Evolutionary conservation across 163 green algal species (phyloP).

Genomic region (Prototheca stagnorum): DNA sequence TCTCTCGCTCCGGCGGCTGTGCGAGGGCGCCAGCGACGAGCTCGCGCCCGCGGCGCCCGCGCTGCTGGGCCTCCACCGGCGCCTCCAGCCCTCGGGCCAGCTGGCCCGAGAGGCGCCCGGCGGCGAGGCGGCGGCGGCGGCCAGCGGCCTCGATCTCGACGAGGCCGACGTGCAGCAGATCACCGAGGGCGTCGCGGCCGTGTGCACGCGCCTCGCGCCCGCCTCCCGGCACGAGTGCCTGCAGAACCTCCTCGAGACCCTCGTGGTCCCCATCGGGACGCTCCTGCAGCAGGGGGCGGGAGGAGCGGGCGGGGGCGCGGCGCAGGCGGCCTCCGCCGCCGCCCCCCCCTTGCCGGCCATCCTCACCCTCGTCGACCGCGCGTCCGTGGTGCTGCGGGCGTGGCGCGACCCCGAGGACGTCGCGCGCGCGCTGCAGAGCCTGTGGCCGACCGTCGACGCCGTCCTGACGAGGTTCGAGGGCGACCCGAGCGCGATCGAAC

Average conservation of each 20-base stretch:
- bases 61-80: conserved; percentile 2
- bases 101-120: conserved; percentile 1
- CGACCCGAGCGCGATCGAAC: conserved; percentile 21
- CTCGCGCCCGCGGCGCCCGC: background rate
- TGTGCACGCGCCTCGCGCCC: conserved; percentile 17
- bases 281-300: conserved; percentile 5
- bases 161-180: conserved; percentile 42
- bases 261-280: conserved; percentile 33
- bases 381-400: conserved; percentile 43
- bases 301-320: background rate
- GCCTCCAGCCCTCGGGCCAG: conserved; percentile 8
- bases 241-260: conserved; percentile 27
- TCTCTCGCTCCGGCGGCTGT: conserved; percentile 42
- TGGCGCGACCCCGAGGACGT: conserved; percentile 20
- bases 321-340: background rate
- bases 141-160: conserved; percentile 4
- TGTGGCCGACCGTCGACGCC: conserved; percentile 31
- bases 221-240: conserved; percentile 11
- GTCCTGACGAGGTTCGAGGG: conserved; percentile 8
- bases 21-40: conserved; percentile 14
- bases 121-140: background rate
- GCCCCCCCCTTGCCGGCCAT: conserved; percentile 11
- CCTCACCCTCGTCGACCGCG: conserved; percentile 40
- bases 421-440: conserved; percentile 14
- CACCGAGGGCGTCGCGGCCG: conserved; percentile 24